A percentile compares a stretch with the other conserved stretches of the same genome.
Conservation (phyloP, 768 basidiomycete species). For the Trametes cinnabarina region DNA sequence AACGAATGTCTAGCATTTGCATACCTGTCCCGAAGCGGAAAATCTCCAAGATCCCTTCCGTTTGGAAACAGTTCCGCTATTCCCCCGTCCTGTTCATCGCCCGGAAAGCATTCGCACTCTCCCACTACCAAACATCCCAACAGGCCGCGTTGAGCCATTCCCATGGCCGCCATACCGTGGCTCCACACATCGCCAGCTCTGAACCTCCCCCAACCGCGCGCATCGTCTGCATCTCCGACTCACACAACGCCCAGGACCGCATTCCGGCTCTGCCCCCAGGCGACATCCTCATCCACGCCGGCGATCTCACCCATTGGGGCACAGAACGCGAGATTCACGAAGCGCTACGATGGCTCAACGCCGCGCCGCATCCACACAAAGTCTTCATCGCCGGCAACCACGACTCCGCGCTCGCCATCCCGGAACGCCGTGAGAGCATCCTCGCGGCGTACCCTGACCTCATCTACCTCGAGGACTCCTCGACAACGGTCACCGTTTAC, state of each 20-base stretch:
- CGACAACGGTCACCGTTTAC: slow-evolving; percentile 29
- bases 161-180: too few species aligned
- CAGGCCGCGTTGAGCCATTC: too few species aligned
- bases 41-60: neutral
- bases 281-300: slow-evolving; percentile 64
- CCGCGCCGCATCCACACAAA: neutral
- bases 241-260: slow-evolving; percentile 5
- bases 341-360: slow-evolving; percentile 55
- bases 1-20: too few species aligned
- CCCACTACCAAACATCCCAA: too few species aligned
- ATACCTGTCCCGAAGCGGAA: neutral
- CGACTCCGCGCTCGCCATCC: slow-evolving; percentile 41
- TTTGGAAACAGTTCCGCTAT: neutral
- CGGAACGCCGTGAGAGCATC: neutral
- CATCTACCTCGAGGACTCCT: slow-evolving; percentile 39
- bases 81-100: too few species aligned
- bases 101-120: too few species aligned
- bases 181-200: too few species aligned
- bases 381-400: slow-evolving; percentile 65
- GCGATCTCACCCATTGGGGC: slow-evolving; percentile 59
- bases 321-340: slow-evolving; percentile 40
- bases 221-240: slow-evolving; percentile 17
- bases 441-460: slow-evolving; percentile 22
- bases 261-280: slow-evolving; percentile 42
- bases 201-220: neutral